Conservation (phyloP, 1,284 basidiomycete species). For the Ceratobasidium sp. region DNA sequence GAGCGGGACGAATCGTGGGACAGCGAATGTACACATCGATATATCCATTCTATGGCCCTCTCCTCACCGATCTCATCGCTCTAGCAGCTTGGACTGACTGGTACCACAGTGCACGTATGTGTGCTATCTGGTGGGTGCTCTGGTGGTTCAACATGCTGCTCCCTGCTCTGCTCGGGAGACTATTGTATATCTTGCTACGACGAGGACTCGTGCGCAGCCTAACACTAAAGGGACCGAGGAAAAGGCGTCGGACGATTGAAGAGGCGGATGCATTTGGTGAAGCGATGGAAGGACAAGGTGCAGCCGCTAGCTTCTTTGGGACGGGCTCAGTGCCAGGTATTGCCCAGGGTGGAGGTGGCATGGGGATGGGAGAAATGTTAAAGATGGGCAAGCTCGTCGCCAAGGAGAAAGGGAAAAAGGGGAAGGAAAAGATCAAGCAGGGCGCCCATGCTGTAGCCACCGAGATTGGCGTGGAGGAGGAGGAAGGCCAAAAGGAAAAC, state of each 20-base stretch:
- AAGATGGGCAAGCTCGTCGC: constrained; percentile 25
- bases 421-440: constrained; percentile 45
- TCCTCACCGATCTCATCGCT: constrained; percentile 52
- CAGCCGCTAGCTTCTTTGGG: constrained; percentile 5
- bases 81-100: constrained; percentile 66
- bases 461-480: constrained; percentile 9
- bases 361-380: constrained; percentile 17
- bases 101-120: constrained; percentile 57
- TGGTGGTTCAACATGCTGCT: constrained; percentile 67
- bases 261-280: constrained; percentile 62
- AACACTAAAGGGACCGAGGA: constrained; percentile 59
- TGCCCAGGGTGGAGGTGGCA: constrained; percentile 23
- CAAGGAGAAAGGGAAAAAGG: constrained; percentile 49
- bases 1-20: neutral
- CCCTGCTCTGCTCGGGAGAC: constrained; percentile 58
- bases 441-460: constrained; percentile 36
- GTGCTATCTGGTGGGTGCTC: constrained; percentile 67
- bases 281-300: constrained; percentile 50
- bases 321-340: constrained; percentile 16
- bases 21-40: constrained; percentile 45
- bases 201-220: constrained; percentile 63
- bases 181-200: constrained; percentile 59
- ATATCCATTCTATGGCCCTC: constrained; percentile 60
- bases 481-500: constrained; percentile 44
- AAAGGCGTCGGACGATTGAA: constrained; percentile 57